Base-by-base conservation (phyloP, 352 stramenopile species). In the Globisporangium takayamanum region DNA sequence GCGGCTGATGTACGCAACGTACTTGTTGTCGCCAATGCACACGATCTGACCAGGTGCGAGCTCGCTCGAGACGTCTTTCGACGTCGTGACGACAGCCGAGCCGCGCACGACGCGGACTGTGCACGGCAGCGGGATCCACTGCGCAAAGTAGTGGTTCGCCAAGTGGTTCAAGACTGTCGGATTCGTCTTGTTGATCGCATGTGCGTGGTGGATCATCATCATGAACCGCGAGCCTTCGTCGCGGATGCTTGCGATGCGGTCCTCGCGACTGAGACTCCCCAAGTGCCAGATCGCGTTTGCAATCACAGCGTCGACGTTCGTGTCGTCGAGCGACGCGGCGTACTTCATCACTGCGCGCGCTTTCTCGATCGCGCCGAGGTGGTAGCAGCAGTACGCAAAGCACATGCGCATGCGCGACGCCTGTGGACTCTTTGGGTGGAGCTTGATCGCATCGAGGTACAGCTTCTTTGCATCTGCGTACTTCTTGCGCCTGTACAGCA, bases 71-170 rank as follows among this genome's bases (percentile, higher is more conserved):
- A 96, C 81, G 50, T 95, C 89, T 69, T 92, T 94, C 6, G 83
- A 91, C 30, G 84, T 94, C 8, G 76, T 71, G 0, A 98, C 74
- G 28, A 97, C 67, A n/a, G 73, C 67, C 2, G 84, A 97, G 59
- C 91, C 89, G 53, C 84, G 74, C 61, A 94, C 75, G 5, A 97
- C 87, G 42, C 84, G 75, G 26, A 93, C 86, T 0, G 83, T 92
- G 46, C 92, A 96, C 7, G 90, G 74, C 28, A 98, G 66, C 0
- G 89, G 92, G 10, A 96, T 96, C 95, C 94, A 99, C 62, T 98
- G 97, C 56, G 89, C 96, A 72, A 99, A 99, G 69, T 98, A 99
- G 74, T 99, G 95, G 82, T 99, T 98, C 11, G 96, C 96, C 56
- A 99, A 73, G 71, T 99, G 95, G 75, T 99, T 99, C 49, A 98